Evolutionary conservation across 768 basidiomycete species (phyloP).

Genomic region (Kwoniella sp.): DNA sequence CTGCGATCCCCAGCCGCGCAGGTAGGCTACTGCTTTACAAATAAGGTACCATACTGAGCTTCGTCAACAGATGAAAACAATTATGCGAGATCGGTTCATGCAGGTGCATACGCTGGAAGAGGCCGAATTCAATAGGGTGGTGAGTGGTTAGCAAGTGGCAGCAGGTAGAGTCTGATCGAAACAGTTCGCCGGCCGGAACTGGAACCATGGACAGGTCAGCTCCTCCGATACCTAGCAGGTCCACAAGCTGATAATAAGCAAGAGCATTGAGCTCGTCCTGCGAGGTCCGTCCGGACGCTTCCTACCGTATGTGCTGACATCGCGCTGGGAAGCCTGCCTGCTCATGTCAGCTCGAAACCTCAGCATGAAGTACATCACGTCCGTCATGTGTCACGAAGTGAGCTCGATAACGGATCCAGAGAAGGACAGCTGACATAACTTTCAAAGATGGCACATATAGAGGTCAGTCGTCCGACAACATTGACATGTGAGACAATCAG

Average conservation of each 20-base stretch:
- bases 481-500: background rate
- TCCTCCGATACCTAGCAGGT: too few relatives aligned
- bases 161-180: background rate
- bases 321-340: too few relatives aligned
- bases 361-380: conserved; percentile 40
- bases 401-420: background rate
- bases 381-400: conserved; percentile 50
- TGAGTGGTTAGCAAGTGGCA: conserved; percentile 6
- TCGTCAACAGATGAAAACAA: conserved; percentile 40
- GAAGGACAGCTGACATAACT: background rate
- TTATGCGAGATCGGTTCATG: conserved; percentile 46
- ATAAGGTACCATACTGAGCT: background rate
- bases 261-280: conserved; percentile 47
- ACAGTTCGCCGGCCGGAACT: conserved; percentile 47
- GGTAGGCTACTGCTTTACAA: background rate
- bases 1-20: conserved; percentile 9
- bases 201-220: conserved; percentile 48
- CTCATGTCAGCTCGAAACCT: too few relatives aligned
- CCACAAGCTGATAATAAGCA: too few relatives aligned
- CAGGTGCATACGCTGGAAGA: conserved; percentile 46
- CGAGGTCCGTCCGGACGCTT: conserved; percentile 35
- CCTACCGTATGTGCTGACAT: conserved; percentile 36
- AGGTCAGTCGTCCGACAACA: conserved; percentile 12
- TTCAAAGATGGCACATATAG: conserved; percentile 38
- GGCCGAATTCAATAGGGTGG: conserved; percentile 41